phyloP scores from a whole-genome alignment of 1,284 basidiomycete species.

The Apiotrichum porosum region DNA sequence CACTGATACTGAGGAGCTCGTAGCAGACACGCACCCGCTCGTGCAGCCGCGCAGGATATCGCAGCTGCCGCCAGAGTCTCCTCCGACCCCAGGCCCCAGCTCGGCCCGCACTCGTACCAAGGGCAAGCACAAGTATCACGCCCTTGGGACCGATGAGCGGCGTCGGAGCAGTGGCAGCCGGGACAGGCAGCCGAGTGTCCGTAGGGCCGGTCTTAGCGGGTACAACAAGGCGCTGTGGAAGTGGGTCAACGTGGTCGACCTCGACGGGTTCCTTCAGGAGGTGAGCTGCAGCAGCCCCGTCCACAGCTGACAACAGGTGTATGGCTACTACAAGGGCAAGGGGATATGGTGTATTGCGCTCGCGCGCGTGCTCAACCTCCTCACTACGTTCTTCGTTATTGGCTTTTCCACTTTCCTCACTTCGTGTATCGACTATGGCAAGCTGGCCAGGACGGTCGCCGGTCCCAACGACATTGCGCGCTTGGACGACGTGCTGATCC shows the following conservation, averaged over 20 bases:
- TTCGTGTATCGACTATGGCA: constrained; percentile 89
- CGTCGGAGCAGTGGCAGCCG: not conserved
- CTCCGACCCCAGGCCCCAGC: not conserved
- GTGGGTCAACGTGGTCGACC: constrained; percentile 97
- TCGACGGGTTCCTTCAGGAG: constrained; percentile 91
- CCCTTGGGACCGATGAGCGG: constrained; percentile 1
- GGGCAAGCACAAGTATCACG: constrained; percentile 13
- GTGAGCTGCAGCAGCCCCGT: constrained; percentile 48
- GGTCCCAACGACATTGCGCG: constrained; percentile 33
- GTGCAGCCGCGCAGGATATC: not conserved
- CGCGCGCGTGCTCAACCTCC: constrained; percentile 76
- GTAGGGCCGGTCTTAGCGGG: constrained; percentile 61
- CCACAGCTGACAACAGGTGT: constrained; percentile 50
- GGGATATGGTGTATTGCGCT: constrained; percentile 92
- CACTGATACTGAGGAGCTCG: not conserved
- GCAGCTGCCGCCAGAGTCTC: not conserved
- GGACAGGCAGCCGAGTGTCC: not conserved
- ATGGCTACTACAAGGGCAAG: constrained; percentile 92
- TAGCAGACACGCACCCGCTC: not conserved
- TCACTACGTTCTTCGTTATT: constrained; percentile 96
- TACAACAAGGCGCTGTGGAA: constrained; percentile 92
- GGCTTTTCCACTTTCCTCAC: constrained; percentile 92
- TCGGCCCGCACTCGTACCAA: not conserved
- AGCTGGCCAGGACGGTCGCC: constrained; percentile 53
- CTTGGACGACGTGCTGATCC: constrained; percentile 73